Conservation (phyloP, 2,329 filamentous ascomycete genomes). For the Colletotrichum ledebouriae region DNA sequence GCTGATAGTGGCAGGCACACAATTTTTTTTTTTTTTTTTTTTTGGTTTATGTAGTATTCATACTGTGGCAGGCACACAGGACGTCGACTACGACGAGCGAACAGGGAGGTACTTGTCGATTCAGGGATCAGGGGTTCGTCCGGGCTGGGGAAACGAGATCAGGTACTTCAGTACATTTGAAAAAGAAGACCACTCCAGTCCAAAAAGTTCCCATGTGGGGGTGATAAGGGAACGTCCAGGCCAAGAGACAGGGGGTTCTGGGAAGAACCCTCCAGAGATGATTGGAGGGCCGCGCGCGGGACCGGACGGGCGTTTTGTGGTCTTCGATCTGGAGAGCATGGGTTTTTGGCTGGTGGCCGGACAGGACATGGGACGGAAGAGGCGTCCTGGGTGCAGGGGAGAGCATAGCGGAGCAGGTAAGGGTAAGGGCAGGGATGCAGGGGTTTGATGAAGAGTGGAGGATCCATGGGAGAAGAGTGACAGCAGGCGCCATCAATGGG, state of each 20-base stretch:
- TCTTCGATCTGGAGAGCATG: conserved; percentile 38
- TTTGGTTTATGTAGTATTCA: no score
- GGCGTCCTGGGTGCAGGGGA: background rate
- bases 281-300: conserved; percentile 32
- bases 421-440: background rate
- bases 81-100: background rate
- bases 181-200: conserved; percentile 28
- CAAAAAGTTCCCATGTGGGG: conserved; percentile 42
- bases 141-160: conserved; percentile 33
- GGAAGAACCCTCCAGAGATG: background rate
- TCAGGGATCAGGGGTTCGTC: conserved; percentile 17
- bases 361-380: conserved; percentile 13
- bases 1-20: background rate
- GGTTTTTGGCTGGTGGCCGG: background rate
- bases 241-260: background rate
- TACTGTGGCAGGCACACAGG: background rate
- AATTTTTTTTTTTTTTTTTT: no score
- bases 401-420: background rate
- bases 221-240: conserved; percentile 33
- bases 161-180: no score
- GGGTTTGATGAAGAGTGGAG: conserved; percentile 1
- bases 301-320: conserved; percentile 38
- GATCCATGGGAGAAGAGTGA: background rate
- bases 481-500: background rate
- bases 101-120: background rate